Base-by-base conservation (phyloP, 2,329 filamentous ascomycete species). In the Sclerotinia minor region DNA sequence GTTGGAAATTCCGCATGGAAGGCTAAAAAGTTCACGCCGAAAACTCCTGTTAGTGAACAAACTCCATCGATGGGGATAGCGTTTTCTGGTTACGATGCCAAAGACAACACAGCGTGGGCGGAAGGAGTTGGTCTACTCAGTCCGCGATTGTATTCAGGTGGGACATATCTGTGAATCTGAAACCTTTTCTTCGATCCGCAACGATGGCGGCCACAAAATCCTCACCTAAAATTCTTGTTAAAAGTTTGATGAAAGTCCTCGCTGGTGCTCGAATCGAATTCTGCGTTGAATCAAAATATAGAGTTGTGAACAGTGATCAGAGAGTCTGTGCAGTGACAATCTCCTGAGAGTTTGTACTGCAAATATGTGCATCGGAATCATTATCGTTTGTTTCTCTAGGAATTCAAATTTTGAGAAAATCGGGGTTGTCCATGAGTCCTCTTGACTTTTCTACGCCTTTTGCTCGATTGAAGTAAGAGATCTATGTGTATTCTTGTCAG, bases 31-130 rank as follows among this genome's bases (percentile, higher is more conserved):
- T 74, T 73, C 11, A 78, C 76, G 6, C 72, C 75, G 13, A 77
- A 70, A 55, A 78, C 71, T 13, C 77, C 77, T 76, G 78, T 78
- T n/a, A 77, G 67, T 11, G 75, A 75, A 57, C 77, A 78, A 7
- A 75, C 73, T n/a, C 69, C 60, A 67, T 77, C 76, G 3, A 74
- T 75, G 17, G 70, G 69, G 24, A 76, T 72, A 1, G 76, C 76
- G 8, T 73, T 73, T 32, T 72, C 58, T 26, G 76, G 72, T 35
- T 71, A 68, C 24, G 70, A 73, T 26, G 75, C 72, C 2, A 76
- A 71, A 8, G 72, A 69, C 67, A 78, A 71, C 21, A 74, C 71
- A 41, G 73, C 72, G 11, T 74, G 71, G 9, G 76, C 73, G 49
- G 76, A 68, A 68, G 74, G 75, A 0, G 70, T 73, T 49, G 69